phyloP scores from a whole-genome alignment of 495 filamentous ascomycete species.

The Rusavskia elegans region DNA sequence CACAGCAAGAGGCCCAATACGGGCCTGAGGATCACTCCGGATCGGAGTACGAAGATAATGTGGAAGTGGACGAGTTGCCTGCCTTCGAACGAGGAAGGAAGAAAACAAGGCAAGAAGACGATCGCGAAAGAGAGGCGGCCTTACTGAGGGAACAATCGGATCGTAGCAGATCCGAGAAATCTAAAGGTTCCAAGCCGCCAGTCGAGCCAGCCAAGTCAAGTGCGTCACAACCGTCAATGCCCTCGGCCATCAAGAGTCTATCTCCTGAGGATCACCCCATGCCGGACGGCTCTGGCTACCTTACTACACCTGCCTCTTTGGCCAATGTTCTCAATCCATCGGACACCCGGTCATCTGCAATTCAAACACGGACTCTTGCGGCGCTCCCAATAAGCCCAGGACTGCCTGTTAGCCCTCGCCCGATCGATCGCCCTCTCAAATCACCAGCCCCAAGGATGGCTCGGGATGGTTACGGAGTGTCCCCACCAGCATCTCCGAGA shows the following conservation, averaged over 20 bases:
- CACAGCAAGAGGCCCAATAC: constrained; percentile 22
- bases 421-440: constrained; percentile 53
- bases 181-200: constrained; percentile 30
- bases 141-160: constrained; percentile 45
- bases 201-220: background rate
- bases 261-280: constrained; percentile 5
- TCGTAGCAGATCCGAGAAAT: constrained; percentile 45
- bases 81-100: constrained; percentile 57
- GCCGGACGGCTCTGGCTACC: constrained; percentile 4
- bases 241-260: constrained; percentile 6
- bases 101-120: constrained; percentile 79
- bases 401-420: constrained; percentile 75
- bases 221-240: constrained; percentile 1
- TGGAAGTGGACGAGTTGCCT: constrained; percentile 47
- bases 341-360: constrained; percentile 9
- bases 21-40: constrained; percentile 47
- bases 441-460: constrained; percentile 56
- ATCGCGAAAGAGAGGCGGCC: constrained; percentile 55
- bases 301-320: constrained; percentile 19
- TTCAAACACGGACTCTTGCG: constrained; percentile 23
- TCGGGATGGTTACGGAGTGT: constrained; percentile 33
- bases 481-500: constrained; percentile 53
- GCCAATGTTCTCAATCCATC: constrained; percentile 23
- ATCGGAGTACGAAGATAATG: constrained; percentile 70
- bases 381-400: constrained; percentile 67